Evolutionary conservation across 805 yeast species (phyloP), one percentile per base, ranked within the genome.

Genomic region (Blastobotrys robertii): DNA sequence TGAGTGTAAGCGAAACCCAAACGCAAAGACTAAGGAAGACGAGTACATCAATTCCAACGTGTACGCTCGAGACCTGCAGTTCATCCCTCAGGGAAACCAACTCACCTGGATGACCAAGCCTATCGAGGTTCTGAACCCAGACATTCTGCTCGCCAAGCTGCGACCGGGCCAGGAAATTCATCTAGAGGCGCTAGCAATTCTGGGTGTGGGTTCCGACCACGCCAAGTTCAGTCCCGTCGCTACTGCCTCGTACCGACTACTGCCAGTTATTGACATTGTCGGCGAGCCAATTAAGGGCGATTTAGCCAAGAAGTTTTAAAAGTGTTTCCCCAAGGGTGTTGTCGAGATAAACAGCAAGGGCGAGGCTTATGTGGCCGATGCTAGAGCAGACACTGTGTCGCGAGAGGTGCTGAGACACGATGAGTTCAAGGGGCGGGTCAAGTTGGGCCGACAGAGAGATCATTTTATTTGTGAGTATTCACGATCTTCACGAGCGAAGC

Each of bases 161-260:
- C 77, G 98, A 56, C 97, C 97, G 5, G 96, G 96, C 39, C 98
- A 92, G 67, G 97, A 92, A 65, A 88, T 92, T 50, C 76, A 90
- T 22, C 70, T 92, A 51, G 73, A 87, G 58, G 94, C 83, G 44
- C 95, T 87, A 66, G 92, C 97, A 61, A 71, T 88, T 28, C 71
- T 90, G 49, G 98, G 98, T 45, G 67, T 84, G 51, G 98, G 97
- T 41, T 66, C 86, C 34, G 98, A 92, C 63, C 98, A 92, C 64
- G 97, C 98, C 46, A 92, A 92, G 65, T 92, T 85, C 62, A 86
- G 97, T 6, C 98, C 98, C 4, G 98, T 92, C 8, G 76, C 95
- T 12, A 92, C 98, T 10, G 97, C 98, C 2, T 84, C 96, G 10
- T 92, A 92, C 67, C 76, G 98, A 65, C 71, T 92, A 58, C 65